A percentile compares a stretch with the other conserved stretches of the same genome.
Conservation (phyloP, 1,139 yeast genomes). For the Pneumocystis canis region DNA sequence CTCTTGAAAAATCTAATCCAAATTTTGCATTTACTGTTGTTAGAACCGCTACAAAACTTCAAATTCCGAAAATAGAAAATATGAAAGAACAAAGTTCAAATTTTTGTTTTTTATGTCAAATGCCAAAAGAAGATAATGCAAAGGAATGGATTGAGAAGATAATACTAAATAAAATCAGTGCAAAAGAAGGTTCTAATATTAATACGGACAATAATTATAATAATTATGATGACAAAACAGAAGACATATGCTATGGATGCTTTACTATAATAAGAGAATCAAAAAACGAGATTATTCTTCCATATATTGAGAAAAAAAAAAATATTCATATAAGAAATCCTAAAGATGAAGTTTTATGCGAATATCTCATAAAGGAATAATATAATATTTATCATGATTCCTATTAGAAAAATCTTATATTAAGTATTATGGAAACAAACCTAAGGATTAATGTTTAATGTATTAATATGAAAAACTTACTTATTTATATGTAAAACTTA, state of each 20-base stretch:
- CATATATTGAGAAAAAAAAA: conserved; percentile 9
- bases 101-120: conserved; percentile 29
- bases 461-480: not conserved
- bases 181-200: not conserved
- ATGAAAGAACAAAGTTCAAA: conserved; percentile 10
- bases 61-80: conserved; percentile 27
- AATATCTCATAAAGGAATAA: conserved; percentile 8
- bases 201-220: not conserved
- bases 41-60: conserved; percentile 70
- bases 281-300: not conserved
- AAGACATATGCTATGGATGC: conserved; percentile 16
- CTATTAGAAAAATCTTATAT: not conserved
- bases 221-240: not conserved
- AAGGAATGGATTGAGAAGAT: conserved; percentile 55
- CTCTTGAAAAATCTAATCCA: conserved; percentile 69
- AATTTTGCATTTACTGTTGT: conserved; percentile 90
- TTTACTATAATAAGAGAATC: conserved; percentile 12
- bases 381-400: not conserved
- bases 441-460: not conserved
- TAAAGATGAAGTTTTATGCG: conserved; percentile 7
- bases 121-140: conserved; percentile 32
- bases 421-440: not conserved
- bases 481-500: not conserved
- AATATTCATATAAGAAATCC: conserved; percentile 1
- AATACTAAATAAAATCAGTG: conserved; percentile 47